phyloP scores from a whole-genome alignment of 2,329 filamentous ascomycete genomes.

The Herpotrichia juniperi region DNA sequence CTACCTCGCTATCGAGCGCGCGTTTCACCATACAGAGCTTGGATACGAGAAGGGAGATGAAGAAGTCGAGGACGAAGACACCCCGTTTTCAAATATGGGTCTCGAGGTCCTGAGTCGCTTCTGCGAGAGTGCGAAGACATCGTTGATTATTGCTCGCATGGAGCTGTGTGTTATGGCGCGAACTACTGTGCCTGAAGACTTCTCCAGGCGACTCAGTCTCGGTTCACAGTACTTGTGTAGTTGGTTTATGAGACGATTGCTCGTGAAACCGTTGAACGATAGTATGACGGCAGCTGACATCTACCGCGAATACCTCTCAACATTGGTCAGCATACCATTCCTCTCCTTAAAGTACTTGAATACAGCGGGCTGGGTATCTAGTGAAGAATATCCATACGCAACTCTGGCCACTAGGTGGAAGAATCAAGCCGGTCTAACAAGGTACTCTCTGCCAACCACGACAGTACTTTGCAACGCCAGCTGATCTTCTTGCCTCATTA shows the following conservation, averaged over 20 bases:
- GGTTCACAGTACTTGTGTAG: constrained; percentile 35
- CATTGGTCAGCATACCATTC: constrained; percentile 26
- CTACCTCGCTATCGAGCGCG: constrained; percentile 33
- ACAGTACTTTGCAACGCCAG: no score
- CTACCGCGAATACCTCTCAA: constrained; percentile 39
- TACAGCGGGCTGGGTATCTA: no score
- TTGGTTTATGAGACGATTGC: constrained; percentile 38
- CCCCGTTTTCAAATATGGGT: constrained; percentile 9
- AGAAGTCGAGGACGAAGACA: not conserved
- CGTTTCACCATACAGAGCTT: constrained; percentile 22
- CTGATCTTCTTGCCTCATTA: no score
- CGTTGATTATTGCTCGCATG: constrained; percentile 20
- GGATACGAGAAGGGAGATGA: not conserved
- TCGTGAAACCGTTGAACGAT: constrained; percentile 35
- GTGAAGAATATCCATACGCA: no score
- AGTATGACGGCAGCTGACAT: constrained; percentile 35
- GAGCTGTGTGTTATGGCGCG: constrained; percentile 37
- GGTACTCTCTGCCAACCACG: not conserved
- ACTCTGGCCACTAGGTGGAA: no score
- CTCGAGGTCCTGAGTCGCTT: constrained; percentile 27
- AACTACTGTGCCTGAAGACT: constrained; percentile 11
- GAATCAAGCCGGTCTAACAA: no score
- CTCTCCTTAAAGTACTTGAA: not conserved
- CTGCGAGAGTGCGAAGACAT: constrained; percentile 14
- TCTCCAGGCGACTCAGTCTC: constrained; percentile 25